These are phyloP conservation scores for Fusarium multiceps DNA, from an alignment of 2,329 filamentous ascomycete species.

Conservation along the genomic window DNA sequence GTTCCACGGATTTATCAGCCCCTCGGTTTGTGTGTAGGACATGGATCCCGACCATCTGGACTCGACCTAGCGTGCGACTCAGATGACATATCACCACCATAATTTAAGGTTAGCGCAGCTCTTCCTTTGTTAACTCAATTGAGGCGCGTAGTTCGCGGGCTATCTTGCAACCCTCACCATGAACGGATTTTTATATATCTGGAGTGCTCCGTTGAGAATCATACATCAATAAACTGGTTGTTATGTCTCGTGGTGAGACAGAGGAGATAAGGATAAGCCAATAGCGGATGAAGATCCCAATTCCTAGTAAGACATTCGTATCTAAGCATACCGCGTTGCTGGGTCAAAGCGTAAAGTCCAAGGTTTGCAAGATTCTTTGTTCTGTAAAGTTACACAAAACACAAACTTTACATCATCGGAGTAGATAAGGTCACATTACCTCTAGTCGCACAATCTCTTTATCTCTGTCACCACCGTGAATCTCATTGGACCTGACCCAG, in stretches of 20 bases:
- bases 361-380: not conserved
- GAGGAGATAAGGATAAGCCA: not conserved
- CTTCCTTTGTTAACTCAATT: not conserved
- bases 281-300: not conserved
- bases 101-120: not conserved
- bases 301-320: not conserved
- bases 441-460: not conserved
- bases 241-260: accelerated
- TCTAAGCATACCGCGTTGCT: not conserved
- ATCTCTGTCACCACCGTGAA: not conserved
- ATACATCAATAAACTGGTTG: not conserved
- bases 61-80: not conserved
- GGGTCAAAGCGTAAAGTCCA: not conserved
- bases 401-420: not conserved
- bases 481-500: not conserved
- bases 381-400: not conserved
- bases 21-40: not conserved
- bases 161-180: not conserved
- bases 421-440: not conserved
- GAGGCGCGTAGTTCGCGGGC: not conserved
- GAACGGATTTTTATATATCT: not conserved
- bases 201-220: not conserved
- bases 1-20: not conserved
- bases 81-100: not conserved
- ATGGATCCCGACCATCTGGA: not conserved